Conservation (phyloP, 768 basidiomycete species). For the Tulasnella sp. region DNA sequence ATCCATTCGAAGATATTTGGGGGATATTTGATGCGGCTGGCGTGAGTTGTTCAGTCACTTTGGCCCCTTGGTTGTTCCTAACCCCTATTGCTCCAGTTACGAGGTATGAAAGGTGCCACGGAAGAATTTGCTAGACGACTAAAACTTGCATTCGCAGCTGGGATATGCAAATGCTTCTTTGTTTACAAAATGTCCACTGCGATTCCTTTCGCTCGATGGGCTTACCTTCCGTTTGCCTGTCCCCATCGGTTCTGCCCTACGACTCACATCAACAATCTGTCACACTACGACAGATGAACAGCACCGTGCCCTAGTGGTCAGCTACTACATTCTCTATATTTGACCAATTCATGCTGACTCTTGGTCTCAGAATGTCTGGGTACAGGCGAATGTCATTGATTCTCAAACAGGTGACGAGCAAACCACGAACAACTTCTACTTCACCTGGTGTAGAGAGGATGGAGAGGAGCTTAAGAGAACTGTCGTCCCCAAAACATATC, state of each 20-base stretch:
- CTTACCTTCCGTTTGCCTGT: constrained; percentile 78
- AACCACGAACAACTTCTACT: constrained; percentile 71
- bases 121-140: neutral
- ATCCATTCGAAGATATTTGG: constrained; percentile 82
- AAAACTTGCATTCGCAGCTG: constrained; percentile 43
- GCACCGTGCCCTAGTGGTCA: constrained; percentile 57
- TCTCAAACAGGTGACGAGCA: constrained; percentile 59
- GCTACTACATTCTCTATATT: constrained; percentile 32
- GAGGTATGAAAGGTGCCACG: neutral
- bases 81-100: neutral
- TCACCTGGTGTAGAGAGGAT: constrained; percentile 59
- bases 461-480: constrained; percentile 40
- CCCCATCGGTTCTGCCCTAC: constrained; percentile 76
- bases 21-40: constrained; percentile 64
- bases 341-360: neutral
- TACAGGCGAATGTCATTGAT: constrained; percentile 68
- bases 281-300: constrained; percentile 50
- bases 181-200: constrained; percentile 59
- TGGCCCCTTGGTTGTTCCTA: neutral
- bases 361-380: constrained; percentile 57
- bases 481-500: constrained; percentile 67
- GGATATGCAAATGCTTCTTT: constrained; percentile 67
- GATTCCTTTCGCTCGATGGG: constrained; percentile 72
- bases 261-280: constrained; percentile 64
- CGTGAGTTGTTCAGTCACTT: constrained; percentile 49